Evolutionary conservation across 1,139 yeast genomes (phyloP).

Genomic region (Hemisphaericaspora xylofermentans): DNA sequence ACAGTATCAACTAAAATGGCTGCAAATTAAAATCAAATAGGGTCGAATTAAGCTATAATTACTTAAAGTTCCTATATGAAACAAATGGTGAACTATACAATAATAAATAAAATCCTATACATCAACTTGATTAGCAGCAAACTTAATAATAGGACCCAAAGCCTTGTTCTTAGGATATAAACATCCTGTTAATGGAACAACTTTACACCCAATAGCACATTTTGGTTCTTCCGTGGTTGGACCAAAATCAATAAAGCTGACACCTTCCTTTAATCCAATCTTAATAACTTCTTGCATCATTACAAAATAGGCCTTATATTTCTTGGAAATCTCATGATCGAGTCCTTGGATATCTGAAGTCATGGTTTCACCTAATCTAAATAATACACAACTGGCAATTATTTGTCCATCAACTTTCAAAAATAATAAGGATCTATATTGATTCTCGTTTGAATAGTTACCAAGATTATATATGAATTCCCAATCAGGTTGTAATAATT

Average conservation of each 20-base stretch:
- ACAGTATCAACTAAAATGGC: not conserved
- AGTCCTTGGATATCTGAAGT: conserved; percentile 47
- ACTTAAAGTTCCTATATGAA: no score
- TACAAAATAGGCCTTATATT: conserved; percentile 45
- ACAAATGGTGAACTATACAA: not conserved
- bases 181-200: conserved; percentile 36
- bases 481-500: conserved; percentile 32
- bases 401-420: conserved; percentile 34
- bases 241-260: conserved; percentile 44
- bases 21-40: not conserved
- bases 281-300: conserved; percentile 48
- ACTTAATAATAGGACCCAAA: conserved; percentile 19
- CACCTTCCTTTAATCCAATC: conserved; percentile 38
- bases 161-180: conserved; percentile 18
- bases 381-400: conserved; percentile 43
- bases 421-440: conserved; percentile 33
- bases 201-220: conserved; percentile 39
- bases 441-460: conserved; percentile 20
- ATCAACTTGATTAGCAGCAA: conserved; percentile 23
- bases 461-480: conserved; percentile 32
- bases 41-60: not conserved
- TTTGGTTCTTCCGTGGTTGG: conserved; percentile 39
- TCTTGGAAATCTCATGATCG: conserved; percentile 38
- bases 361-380: conserved; percentile 44
- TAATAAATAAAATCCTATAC: conserved; percentile 11